These are phyloP conservation scores for Leccinum solheimii DNA, from an alignment of 1,284 basidiomycete species.

Conservation along the genomic window DNA sequence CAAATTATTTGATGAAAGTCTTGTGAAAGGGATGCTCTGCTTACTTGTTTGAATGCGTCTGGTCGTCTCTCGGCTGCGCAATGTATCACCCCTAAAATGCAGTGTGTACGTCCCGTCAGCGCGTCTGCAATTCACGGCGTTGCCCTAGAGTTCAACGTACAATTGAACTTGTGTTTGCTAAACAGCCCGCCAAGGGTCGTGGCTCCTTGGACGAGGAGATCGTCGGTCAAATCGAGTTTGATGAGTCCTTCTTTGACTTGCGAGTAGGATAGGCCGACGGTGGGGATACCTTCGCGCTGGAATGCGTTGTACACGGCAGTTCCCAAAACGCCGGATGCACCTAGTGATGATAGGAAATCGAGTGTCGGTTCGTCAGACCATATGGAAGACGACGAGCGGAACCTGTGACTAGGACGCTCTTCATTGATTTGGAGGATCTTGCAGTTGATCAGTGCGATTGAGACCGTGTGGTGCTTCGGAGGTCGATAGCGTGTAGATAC, in stretches of 20 bases:
- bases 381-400: slow-evolving; percentile 4
- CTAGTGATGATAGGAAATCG: slow-evolving; percentile 36
- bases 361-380: slow-evolving; percentile 12
- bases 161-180: slow-evolving; percentile 55
- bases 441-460: background rate
- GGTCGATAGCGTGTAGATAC: background rate
- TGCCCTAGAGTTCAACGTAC: slow-evolving; percentile 41
- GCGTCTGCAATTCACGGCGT: background rate
- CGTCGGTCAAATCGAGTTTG: slow-evolving; percentile 62
- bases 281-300: slow-evolving; percentile 41
- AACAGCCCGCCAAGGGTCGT: slow-evolving; percentile 44
- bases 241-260: slow-evolving; percentile 53
- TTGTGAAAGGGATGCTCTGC: slow-evolving; percentile 13
- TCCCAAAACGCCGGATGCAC: slow-evolving; percentile 78
- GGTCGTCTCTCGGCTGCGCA: slow-evolving; percentile 84
- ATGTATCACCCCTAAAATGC: slow-evolving; percentile 69
- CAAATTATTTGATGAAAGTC: slow-evolving; percentile 2
- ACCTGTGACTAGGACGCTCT: slow-evolving; percentile 56
- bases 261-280: slow-evolving; percentile 65
- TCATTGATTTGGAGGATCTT: slow-evolving; percentile 20
- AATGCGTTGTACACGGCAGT: slow-evolving; percentile 66
- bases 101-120: background rate
- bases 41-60: slow-evolving; percentile 78
- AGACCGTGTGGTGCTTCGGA: background rate
- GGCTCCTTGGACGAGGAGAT: slow-evolving; percentile 44